Evolutionary conservation across 176 grass and related monocot species (phyloP).

Genomic region (Cymbopogon citratus): DNA sequence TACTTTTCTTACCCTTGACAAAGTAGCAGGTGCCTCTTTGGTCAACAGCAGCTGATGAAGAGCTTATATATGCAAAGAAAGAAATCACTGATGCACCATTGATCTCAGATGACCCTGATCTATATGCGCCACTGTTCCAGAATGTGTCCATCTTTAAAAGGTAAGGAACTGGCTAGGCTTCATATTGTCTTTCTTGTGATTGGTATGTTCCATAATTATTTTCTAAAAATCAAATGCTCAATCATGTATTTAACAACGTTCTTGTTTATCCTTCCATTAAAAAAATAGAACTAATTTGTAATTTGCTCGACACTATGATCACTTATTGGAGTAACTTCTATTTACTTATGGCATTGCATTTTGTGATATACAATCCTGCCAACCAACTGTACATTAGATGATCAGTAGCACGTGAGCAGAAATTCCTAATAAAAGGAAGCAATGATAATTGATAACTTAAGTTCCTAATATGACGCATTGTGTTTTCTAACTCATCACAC

Average conservation of each 20-base stretch:
- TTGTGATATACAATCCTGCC: neutral
- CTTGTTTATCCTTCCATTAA: neutral
- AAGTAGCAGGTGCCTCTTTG: constrained; percentile 49
- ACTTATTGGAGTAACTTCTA: neutral
- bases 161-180: constrained; percentile 25
- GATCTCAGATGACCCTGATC: constrained; percentile 46
- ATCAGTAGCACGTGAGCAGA: neutral
- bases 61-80: constrained; percentile 74
- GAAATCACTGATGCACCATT: constrained; percentile 46
- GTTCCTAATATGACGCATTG: neutral
- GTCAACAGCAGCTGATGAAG: constrained; percentile 58
- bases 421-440: neutral
- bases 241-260: neutral
- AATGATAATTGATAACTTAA: neutral
- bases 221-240: neutral
- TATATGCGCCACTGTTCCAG: constrained; percentile 57
- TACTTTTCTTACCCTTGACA: neutral
- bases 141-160: constrained; percentile 73
- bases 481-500: neutral
- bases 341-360: neutral
- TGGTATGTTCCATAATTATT: neutral
- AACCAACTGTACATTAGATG: neutral
- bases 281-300: neutral
- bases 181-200: constrained; percentile 4
- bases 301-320: neutral